Evolutionary conservation across 768 basidiomycete genomes (phyloP).

Genomic region (Termitomyces sp.): DNA sequence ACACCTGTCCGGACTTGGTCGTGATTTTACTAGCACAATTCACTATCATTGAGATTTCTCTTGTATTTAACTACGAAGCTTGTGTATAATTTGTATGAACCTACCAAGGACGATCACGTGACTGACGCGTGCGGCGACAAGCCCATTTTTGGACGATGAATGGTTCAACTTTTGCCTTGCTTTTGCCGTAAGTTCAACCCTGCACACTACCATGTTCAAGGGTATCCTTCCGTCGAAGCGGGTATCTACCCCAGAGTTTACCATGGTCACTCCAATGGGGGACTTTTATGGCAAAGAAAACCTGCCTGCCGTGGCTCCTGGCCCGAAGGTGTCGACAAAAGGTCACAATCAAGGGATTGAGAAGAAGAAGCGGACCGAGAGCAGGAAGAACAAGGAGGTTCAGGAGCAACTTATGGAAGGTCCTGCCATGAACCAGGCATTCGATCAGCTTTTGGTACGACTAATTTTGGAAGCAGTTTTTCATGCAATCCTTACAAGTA

Average conservation of each 20-base stretch:
- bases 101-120: constrained; percentile 5
- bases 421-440: constrained; percentile 57
- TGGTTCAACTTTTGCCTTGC: constrained; percentile 9
- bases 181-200: constrained; percentile 6
- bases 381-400: constrained; percentile 13
- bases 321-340: constrained; percentile 22
- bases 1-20: not conserved
- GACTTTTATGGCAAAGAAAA: constrained; percentile 69
- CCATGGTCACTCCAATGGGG: constrained; percentile 56
- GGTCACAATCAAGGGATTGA: constrained; percentile 28
- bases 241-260: constrained; percentile 63
- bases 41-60: not conserved
- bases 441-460: constrained; percentile 77
- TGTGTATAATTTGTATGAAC: not conserved
- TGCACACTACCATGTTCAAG: constrained; percentile 64
- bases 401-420: constrained; percentile 18
- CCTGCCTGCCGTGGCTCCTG: constrained; percentile 24
- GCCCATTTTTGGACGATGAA: constrained; percentile 6
- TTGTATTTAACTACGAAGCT: not conserved
- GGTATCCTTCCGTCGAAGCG: constrained; percentile 70
- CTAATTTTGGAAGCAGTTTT: not conserved
- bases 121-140: constrained; percentile 6
- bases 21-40: not conserved
- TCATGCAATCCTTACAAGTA: not conserved
- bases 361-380: constrained; percentile 34